phyloP scores from a whole-genome alignment of 225 moss, liverwort and hornwort genomes.

The Pseudisothecium myosuroides region DNA sequence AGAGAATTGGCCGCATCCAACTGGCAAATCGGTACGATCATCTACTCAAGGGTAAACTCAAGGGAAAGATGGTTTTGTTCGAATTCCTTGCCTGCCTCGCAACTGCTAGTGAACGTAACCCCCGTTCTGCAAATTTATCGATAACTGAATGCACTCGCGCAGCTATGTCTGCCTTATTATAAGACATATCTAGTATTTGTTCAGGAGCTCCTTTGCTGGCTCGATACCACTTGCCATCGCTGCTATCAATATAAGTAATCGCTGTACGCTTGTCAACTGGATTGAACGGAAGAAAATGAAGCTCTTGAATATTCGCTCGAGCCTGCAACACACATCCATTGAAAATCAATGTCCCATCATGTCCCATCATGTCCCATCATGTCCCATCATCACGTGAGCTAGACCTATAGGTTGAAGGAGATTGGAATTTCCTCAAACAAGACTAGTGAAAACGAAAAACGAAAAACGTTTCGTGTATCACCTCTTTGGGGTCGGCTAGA shows the following conservation, averaged over 20 bases:
- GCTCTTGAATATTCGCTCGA: conserved; percentile 43
- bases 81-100: conserved; percentile 37
- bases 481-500: conserved; percentile 55
- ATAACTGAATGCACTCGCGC: conserved; percentile 46
- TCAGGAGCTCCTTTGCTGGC: conserved; percentile 72
- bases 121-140: conserved; percentile 60
- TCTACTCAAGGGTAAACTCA: background rate
- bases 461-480: background rate
- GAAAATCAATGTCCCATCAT: background rate
- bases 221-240: conserved; percentile 52
- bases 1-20: background rate
- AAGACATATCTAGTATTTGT: conserved; percentile 43
- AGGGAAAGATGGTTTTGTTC: background rate
- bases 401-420: background rate
- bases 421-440: background rate
- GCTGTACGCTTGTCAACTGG: conserved; percentile 75
- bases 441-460: background rate
- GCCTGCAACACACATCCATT: conserved; percentile 8
- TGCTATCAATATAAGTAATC: conserved; percentile 40
- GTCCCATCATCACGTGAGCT: background rate
- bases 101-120: conserved; percentile 57
- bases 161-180: conserved; percentile 36
- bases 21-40: background rate
- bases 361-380: no score
- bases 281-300: conserved; percentile 56